These are phyloP conservation scores for Phytopythium litorale DNA, from an alignment of 352 stramenopile genomes.

Conservation along the genomic window DNA sequence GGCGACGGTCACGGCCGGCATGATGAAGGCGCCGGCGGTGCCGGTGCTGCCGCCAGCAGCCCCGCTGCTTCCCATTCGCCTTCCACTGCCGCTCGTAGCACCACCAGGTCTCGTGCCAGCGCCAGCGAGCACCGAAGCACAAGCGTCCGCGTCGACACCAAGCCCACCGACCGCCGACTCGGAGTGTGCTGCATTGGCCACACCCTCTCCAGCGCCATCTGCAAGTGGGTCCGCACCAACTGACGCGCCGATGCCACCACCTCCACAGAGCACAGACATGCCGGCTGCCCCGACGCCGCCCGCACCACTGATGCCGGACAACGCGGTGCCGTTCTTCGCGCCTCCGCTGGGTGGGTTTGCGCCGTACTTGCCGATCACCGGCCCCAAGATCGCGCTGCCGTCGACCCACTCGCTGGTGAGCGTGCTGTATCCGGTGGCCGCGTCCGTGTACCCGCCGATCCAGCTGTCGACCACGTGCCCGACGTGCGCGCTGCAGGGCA, in stretches of 20 bases:
- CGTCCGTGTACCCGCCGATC: slow-evolving; percentile 21
- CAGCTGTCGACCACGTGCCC: slow-evolving; percentile 22
- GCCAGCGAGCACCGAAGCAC: neutral
- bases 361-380: neutral
- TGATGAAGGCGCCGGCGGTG: slow-evolving; percentile 6
- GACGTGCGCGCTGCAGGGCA: slow-evolving; percentile 15
- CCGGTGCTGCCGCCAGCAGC: neutral
- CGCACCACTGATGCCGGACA: neutral
- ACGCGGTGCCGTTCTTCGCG: neutral
- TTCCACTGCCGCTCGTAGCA: neutral
- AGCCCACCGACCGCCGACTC: neutral
- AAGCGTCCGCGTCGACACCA: neutral
- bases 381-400: slow-evolving; percentile 39
- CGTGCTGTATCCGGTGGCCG: slow-evolving; percentile 37
- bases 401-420: slow-evolving; percentile 30
- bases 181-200: neutral
- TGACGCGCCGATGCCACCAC: neutral
- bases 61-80: neutral
- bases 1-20: slow-evolving; percentile 20
- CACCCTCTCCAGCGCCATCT: neutral
- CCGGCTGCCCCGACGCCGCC: neutral
- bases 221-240: neutral
- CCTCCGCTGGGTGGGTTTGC: neutral
- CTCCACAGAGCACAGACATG: neutral
- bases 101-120: neutral